These are phyloP conservation scores for Globisporangium splendens DNA, from an alignment of 352 stramenopile species.

Conservation along the genomic window DNA sequence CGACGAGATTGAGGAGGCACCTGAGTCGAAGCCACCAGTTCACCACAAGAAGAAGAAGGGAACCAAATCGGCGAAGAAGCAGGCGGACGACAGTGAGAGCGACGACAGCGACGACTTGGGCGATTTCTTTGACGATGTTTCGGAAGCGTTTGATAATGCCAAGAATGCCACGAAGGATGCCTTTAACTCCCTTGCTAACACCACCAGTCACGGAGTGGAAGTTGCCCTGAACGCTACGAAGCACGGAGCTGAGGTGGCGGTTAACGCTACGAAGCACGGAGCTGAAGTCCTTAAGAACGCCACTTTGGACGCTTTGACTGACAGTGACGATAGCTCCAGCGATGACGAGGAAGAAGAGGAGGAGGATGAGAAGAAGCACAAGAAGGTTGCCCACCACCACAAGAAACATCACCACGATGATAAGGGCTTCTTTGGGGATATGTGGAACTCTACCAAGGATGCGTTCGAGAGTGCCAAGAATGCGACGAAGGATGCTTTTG, in stretches of 20 bases:
- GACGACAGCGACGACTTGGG: not conserved
- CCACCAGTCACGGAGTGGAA: not conserved
- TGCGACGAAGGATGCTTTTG: conserved; percentile 3
- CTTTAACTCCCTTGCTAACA: not conserved
- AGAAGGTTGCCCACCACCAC: not conserved
- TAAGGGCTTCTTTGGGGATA: not conserved
- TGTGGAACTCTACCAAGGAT: not conserved
- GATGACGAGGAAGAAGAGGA: conserved; percentile 27
- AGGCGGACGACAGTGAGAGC: not conserved
- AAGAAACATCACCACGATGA: conserved; percentile 10
- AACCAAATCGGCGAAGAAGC: conserved; percentile 6
- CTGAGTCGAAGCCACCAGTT: conserved; percentile 5
- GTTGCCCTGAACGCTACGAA: not conserved
- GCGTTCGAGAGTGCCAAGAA: no score
- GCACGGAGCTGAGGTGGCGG: not conserved
- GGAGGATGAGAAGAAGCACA: conserved; percentile 10
- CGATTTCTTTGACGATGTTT: conserved; percentile 7
- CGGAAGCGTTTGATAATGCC: conserved; percentile 5
- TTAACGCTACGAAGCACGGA: not conserved
- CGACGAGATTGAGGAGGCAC: conserved; percentile 17
- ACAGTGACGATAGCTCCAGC: conserved; percentile 12
- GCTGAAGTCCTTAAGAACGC: conserved; percentile 1
- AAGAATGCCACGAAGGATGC: conserved; percentile 4
- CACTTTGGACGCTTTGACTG: conserved; percentile 6
- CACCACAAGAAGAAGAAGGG: conserved; percentile 12